phyloP scores from a whole-genome alignment of 2,329 filamentous ascomycete species.

The Pezicula neosporulosa region DNA sequence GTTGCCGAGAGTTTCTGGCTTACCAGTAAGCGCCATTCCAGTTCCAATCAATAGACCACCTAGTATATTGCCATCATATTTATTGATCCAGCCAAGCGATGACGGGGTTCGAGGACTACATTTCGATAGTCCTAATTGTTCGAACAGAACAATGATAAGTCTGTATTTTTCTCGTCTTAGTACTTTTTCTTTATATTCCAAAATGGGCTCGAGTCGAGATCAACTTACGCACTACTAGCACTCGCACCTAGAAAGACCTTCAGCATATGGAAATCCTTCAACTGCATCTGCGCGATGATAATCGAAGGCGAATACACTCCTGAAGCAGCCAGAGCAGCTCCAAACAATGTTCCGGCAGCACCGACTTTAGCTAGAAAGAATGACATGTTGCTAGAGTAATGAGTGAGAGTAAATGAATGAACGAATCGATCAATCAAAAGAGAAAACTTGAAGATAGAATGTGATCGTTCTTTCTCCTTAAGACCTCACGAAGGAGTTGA shows the following conservation, averaged over 20 bases:
- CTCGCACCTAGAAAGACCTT: constrained; percentile 61
- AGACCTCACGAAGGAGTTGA: no score
- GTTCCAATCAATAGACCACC: constrained; percentile 58
- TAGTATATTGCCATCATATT: constrained; percentile 61
- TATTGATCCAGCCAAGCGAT: constrained; percentile 45
- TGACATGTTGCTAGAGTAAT: no score
- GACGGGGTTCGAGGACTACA: constrained; percentile 46
- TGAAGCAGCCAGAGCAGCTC: constrained; percentile 55
- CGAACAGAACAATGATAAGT: constrained; percentile 40
- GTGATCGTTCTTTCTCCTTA: no score
- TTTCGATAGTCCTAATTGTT: constrained; percentile 34
- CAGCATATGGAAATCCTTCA: constrained; percentile 63
- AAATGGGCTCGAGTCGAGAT: constrained; percentile 4
- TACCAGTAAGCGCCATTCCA: constrained; percentile 60
- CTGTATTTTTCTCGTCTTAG: constrained; percentile 24
- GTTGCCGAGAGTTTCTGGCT: no score
- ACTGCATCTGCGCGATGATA: constrained; percentile 57
- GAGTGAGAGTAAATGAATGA: no score
- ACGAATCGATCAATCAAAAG: no score
- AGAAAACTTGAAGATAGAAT: no score
- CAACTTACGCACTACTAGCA: constrained; percentile 55
- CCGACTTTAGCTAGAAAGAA: not conserved
- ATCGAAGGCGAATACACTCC: constrained; percentile 58
- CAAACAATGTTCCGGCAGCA: constrained; percentile 52
- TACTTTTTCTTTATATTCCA: constrained; percentile 4